phyloP scores from a whole-genome alignment of 2,329 filamentous ascomycete genomes.

The Ophiocordyceps robertsii region DNA sequence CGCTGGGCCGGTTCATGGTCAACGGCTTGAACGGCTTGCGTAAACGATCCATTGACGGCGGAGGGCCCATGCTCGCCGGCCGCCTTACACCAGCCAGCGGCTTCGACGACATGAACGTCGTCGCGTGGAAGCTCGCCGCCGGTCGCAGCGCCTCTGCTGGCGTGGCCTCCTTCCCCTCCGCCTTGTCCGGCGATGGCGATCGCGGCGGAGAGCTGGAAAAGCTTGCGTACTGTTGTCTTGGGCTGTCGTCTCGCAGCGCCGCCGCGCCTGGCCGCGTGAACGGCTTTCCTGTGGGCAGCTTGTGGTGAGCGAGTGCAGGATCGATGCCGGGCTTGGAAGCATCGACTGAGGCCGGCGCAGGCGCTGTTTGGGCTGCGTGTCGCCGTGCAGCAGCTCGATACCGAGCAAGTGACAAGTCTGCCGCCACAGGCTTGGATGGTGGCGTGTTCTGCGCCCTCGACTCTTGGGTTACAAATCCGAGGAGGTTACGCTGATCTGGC shows the following conservation, averaged over 20 bases:
- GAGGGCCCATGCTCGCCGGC: constrained; percentile 29
- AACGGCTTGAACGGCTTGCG: constrained; percentile 44
- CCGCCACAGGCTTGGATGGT: constrained; percentile 5
- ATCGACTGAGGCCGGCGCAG: constrained; percentile 1
- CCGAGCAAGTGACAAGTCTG: constrained; percentile 9
- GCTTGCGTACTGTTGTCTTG: constrained; percentile 35
- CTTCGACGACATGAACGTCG: constrained; percentile 30
- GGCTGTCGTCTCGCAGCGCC: constrained; percentile 11
- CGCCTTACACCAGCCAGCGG: constrained; percentile 26
- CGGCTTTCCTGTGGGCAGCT: constrained; percentile 23
- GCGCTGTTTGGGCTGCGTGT: constrained; percentile 5
- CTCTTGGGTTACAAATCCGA: constrained; percentile 23
- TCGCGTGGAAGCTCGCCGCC: constrained; percentile 34
- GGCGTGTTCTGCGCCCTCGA: constrained; percentile 5
- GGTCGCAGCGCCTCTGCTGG: constrained; percentile 17
- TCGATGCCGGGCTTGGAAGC: constrained; percentile 12
- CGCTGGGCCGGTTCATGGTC: constrained; percentile 31
- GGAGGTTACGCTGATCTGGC: constrained; percentile 26
- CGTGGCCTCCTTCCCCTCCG: constrained; percentile 8
- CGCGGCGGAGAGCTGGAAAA: constrained; percentile 44
- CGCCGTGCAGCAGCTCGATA: constrained; percentile 12
- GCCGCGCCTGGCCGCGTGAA: constrained; percentile 18
- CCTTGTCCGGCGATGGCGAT: constrained; percentile 9
- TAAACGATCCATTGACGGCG: constrained; percentile 35
- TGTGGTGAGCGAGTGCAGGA: constrained; percentile 22